Evolutionary conservation across 148 eudicot species (phyloP).

Genomic region (Rhododendron henanense): DNA sequence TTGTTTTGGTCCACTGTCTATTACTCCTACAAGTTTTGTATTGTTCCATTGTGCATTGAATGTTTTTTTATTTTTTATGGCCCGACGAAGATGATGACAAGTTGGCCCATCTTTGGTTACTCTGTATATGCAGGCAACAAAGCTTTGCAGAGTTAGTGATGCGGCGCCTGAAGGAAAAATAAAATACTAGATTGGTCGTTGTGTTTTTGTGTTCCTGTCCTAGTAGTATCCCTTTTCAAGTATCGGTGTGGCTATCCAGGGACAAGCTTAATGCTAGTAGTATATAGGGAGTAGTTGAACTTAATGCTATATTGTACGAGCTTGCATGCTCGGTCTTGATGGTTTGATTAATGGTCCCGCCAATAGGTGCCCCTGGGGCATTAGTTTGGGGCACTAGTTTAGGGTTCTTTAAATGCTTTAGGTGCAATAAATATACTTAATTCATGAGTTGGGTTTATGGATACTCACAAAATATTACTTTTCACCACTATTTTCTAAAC

Average conservation of each 20-base stretch:
- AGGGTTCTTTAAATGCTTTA: too few species aligned
- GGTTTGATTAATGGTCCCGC: too few species aligned
- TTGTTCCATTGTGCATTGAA: background rate
- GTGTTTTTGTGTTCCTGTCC: background rate
- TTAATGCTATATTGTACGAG: background rate
- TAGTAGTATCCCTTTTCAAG: background rate
- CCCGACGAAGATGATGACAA: background rate
- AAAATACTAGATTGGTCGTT: background rate
- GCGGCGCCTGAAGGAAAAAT: conserved; percentile 52
- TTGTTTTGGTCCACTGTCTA: background rate
- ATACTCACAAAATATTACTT: too few species aligned
- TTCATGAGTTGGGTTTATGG: too few species aligned
- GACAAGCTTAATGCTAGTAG: background rate
- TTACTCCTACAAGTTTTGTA: background rate
- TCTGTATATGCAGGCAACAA: conserved; percentile 61
- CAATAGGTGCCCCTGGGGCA: too few species aligned
- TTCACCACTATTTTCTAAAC: too few species aligned
- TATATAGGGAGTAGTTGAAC: too few species aligned
- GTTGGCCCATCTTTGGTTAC: background rate
- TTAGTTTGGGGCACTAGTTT: too few species aligned
- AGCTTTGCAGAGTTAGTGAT: conserved; percentile 70
- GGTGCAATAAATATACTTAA: too few species aligned
- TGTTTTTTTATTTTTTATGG: background rate
- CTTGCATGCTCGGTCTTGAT: too few species aligned
- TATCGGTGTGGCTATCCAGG: background rate